Conservation (phyloP, 192 early-diverging fungal species). For the Helicostylum pulchrum region DNA sequence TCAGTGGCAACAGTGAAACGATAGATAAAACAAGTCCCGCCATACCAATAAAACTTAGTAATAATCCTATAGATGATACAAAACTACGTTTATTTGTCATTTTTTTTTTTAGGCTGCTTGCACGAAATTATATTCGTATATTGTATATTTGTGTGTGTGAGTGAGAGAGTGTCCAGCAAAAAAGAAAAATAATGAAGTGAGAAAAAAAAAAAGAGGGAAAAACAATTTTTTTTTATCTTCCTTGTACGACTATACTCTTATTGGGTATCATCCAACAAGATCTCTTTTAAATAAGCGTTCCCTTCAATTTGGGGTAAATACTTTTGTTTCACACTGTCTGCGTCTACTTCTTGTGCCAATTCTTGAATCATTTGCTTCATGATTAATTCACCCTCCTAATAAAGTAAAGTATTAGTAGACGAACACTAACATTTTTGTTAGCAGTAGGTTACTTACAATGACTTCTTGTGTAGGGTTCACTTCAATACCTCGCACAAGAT, state of each 20-base stretch:
- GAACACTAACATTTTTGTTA: constrained; percentile 8
- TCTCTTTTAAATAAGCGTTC: constrained; percentile 54
- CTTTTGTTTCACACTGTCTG: constrained; percentile 50
- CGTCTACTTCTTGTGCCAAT: constrained; percentile 34
- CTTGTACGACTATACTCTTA: background rate
- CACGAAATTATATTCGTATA: background rate
- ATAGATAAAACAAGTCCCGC: constrained; percentile 11
- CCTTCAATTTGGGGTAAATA: constrained; percentile 53
- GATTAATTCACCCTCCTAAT: constrained; percentile 24
- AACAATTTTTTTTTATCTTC: background rate
- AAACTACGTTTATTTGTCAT: background rate
- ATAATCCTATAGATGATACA: constrained; percentile 3
- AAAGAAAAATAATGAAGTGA: background rate
- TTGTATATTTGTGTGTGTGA: background rate
- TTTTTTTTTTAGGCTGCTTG: constrained; percentile 1
- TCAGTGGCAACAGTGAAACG: constrained; percentile 9
- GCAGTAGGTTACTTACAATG: background rate
- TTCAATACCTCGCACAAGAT: background rate
- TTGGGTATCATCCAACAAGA: background rate
- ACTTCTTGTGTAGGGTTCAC: background rate
- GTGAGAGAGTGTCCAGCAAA: background rate
- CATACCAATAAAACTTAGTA: constrained; percentile 12
- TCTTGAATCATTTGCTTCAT: constrained; percentile 28
- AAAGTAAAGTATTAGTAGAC: no score
- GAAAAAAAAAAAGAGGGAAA: constrained; percentile 2